Percentiles rank a stretch among this genome's conserved stretches.
phyloP scores from a whole-genome alignment of 176 grass and related monocot species.

The Hyparrhenia diplandra region DNA sequence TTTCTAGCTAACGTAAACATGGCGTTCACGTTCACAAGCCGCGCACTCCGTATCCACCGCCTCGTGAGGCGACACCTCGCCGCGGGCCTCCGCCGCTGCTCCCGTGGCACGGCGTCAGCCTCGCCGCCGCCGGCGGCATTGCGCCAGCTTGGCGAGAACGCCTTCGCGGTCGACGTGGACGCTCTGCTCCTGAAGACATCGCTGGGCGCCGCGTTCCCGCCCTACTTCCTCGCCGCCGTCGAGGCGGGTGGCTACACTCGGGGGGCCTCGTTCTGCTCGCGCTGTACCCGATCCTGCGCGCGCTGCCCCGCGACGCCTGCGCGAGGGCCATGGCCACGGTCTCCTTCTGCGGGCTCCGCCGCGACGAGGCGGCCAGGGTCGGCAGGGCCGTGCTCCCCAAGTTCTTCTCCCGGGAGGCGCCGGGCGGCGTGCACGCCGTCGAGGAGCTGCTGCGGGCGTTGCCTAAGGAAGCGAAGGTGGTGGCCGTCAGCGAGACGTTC shows the following conservation, averaged over 20 bases:
- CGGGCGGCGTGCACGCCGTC: not conserved
- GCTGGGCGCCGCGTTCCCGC: constrained; percentile 2
- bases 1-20: no score
- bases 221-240: constrained; percentile 31
- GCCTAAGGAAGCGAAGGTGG: constrained; percentile 28
- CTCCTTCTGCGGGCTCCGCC: constrained; percentile 46
- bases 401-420: constrained; percentile 33
- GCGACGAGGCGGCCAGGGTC: constrained; percentile 21
- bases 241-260: constrained; percentile 37
- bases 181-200: constrained; percentile 15
- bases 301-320: not conserved
- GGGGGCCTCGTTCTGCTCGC: constrained; percentile 27
- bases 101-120: not conserved
- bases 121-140: not conserved
- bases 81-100: not conserved
- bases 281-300: constrained; percentile 29
- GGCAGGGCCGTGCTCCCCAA: constrained; percentile 60
- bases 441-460: not conserved
- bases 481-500: constrained; percentile 20
- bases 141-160: not conserved
- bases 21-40: not conserved
- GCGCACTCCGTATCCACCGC: not conserved
- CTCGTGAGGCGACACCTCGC: not conserved
- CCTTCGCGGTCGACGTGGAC: constrained; percentile 22
- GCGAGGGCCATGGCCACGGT: constrained; percentile 18